These are phyloP conservation scores for Pedinophyceae sp. DNA, from an alignment of 139 green algal species.

Conservation along the genomic window DNA sequence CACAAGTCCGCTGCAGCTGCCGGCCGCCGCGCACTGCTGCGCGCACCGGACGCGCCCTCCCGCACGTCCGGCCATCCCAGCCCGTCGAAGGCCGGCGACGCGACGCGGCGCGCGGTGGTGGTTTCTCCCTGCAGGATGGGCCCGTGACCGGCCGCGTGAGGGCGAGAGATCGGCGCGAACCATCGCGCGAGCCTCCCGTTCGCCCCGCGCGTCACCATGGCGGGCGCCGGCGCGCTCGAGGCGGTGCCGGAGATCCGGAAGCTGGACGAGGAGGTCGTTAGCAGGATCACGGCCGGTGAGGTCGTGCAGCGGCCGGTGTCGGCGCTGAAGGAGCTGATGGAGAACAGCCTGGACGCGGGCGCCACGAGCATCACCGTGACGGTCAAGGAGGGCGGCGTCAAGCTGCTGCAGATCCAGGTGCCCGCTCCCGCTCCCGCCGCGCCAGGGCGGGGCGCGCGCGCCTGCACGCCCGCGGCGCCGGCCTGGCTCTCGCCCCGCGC, in stretches of 20 bases:
- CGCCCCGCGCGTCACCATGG: too few relatives aligned
- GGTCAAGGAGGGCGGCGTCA: conserved; percentile 82
- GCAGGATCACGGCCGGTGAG: background rate
- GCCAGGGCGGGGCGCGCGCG: background rate
- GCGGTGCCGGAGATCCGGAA: background rate
- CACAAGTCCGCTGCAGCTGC: too few relatives aligned
- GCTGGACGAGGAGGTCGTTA: background rate
- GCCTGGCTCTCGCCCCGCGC: background rate
- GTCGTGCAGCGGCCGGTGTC: conserved; percentile 50
- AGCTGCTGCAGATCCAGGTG: conserved; percentile 63
- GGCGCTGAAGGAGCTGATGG: conserved; percentile 94
- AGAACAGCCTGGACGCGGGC: conserved; percentile 91
- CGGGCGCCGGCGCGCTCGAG: too few relatives aligned
- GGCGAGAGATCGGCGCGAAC: too few relatives aligned
- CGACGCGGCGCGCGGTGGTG: too few relatives aligned
- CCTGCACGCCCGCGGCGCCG: background rate
- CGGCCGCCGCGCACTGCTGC: too few relatives aligned
- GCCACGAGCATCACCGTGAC: conserved; percentile 52
- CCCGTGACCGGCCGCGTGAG: too few relatives aligned
- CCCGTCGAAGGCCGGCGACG: too few relatives aligned
- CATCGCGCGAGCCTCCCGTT: too few relatives aligned
- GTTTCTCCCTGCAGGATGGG: too few relatives aligned
- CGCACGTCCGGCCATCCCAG: too few relatives aligned
- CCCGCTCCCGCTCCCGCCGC: background rate
- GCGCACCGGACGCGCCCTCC: too few relatives aligned